Evolutionary conservation across 495 filamentous ascomycete species (phyloP).

Genomic region (Tuber calosporum): DNA sequence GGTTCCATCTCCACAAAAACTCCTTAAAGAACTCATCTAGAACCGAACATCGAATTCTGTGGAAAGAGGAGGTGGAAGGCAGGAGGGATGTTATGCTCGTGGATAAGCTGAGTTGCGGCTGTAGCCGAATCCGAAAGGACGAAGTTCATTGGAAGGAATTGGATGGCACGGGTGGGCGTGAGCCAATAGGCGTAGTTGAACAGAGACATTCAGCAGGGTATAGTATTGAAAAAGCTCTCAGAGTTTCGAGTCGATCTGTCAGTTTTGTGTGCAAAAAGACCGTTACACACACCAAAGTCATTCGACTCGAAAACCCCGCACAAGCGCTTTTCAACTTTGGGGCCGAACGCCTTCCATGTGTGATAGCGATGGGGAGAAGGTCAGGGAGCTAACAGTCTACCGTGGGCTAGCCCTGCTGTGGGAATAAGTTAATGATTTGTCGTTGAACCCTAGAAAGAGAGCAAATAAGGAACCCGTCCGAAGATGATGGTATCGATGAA

Average conservation of each 20-base stretch:
- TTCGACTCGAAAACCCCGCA: too few relatives aligned
- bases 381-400: background rate
- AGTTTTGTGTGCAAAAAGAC: too few relatives aligned
- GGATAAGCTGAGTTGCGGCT: background rate
- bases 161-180: background rate
- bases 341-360: too few relatives aligned
- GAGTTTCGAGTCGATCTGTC: too few relatives aligned
- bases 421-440: background rate
- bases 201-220: too few relatives aligned
- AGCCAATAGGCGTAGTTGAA: background rate
- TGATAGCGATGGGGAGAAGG: background rate
- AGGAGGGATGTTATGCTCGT: background rate
- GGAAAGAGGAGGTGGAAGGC: background rate
- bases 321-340: too few relatives aligned
- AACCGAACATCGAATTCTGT: background rate
- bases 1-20: conserved; percentile 14
- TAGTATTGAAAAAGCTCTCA: too few relatives aligned
- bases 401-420: background rate
- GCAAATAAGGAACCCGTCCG: background rate
- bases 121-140: background rate
- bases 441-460: background rate
- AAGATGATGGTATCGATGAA: background rate
- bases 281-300: too few relatives aligned
- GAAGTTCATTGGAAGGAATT: background rate
- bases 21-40: background rate